Base-by-base conservation (phyloP, 345 rosid genomes). In the Eucalyptus melliodora region DNA sequence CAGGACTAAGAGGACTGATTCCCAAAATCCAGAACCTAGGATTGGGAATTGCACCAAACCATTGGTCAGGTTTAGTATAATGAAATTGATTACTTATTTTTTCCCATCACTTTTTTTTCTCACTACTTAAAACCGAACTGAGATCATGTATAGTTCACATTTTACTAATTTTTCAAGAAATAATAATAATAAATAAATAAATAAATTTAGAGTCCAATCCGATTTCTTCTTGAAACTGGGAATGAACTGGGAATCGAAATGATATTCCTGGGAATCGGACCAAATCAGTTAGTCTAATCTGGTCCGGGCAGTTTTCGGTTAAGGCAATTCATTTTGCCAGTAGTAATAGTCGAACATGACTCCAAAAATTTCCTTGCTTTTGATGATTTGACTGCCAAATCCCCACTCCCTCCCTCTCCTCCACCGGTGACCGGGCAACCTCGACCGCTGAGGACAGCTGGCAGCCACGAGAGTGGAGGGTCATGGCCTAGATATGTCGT, bases 281-380 rank as follows among this genome's bases (percentile, higher is more conserved):
- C 24, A 53, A 53, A 53, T 0, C 2, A 8, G 2, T 5, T 1
- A 53, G 11, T 53, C 11, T 53, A 4, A 53, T 53, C 1, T 2
- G 1, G 1, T 53, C 26, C 0, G 0, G 5, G 11, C 4, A 0
- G 1, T 8, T 53, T 0, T 0, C 0, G 1, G 11, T 53, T 53
- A 0, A 0, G 2, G 0, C 5, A 1, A 21, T 8, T 53, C 59
- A 53, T 21, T 53, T 53, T 21, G 59, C 42, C 0, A 53, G 0
- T 8, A 21, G 59, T 53, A 8, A 1, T 53, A 19, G 59, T 0
- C 11, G 5, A 53, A 21, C 26, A 53, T 1, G 59, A 53, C 59
- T 53, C 5, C 24, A 53, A 53, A 53, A 27, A 34, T 34, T 69
- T 19, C 44, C 26, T 69, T 17, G 81, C 44, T 69, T 17, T 34